Evolutionary conservation across 2,329 filamentous ascomycete species (phyloP).

Genomic region (Achaetomium macrosporum): DNA sequence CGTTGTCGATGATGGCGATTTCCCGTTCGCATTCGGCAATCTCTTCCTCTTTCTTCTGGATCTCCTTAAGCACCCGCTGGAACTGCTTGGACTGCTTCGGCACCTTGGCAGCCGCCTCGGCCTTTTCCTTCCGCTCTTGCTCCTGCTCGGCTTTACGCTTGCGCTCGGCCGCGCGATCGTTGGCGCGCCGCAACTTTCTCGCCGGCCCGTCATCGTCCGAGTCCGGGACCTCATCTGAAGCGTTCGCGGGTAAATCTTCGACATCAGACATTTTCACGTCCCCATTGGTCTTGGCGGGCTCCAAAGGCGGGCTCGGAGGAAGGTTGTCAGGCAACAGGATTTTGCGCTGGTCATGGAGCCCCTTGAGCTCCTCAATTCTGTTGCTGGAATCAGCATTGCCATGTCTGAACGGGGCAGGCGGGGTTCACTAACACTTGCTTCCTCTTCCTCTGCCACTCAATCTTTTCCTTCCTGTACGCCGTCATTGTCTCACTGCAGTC

Average conservation of each 20-base stretch:
- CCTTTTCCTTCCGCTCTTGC: conserved; percentile 60
- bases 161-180: conserved; percentile 65
- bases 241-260: conserved; percentile 57
- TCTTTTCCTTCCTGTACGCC: conserved; percentile 88
- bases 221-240: conserved; percentile 58
- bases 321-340: conserved; percentile 67
- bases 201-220: conserved; percentile 61
- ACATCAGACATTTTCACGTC: conserved; percentile 58
- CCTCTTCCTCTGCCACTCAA: conserved; percentile 78
- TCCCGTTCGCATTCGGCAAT: conserved; percentile 79
- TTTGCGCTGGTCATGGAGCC: conserved; percentile 67
- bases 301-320: conserved; percentile 54
- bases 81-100: conserved; percentile 84
- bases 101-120: conserved; percentile 57
- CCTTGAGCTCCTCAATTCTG: conserved; percentile 65
- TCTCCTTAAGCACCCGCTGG: conserved; percentile 79
- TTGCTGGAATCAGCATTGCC: conserved; percentile 23
- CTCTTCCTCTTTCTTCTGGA: conserved; percentile 76
- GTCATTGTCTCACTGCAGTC: conserved; percentile 94
- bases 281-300: conserved; percentile 44
- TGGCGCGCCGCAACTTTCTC: conserved; percentile 46
- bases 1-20: conserved; percentile 80
- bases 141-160: conserved; percentile 72
- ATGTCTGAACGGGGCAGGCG: neutral
- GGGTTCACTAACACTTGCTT: conserved; percentile 53